phyloP scores from a whole-genome alignment of 176 grass and related monocot species.

The Musa troglodytarum region DNA sequence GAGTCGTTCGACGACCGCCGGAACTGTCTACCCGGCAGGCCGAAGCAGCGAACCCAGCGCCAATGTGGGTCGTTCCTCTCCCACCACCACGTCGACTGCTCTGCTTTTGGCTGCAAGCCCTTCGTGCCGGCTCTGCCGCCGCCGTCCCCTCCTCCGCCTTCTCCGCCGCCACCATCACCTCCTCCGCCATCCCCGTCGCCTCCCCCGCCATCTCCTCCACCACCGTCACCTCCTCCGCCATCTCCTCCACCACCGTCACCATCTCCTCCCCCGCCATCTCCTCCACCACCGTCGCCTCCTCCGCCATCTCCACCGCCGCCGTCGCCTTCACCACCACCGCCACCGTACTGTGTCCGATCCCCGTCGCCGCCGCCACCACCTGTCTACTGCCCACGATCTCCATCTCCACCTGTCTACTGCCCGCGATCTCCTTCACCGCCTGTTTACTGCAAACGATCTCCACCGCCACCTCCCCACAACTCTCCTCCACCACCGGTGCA shows the following conservation, averaged over 20 bases:
- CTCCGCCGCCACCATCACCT: no score
- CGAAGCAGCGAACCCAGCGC: background rate
- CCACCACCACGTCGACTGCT: background rate
- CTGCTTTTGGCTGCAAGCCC: background rate
- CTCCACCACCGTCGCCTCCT: background rate
- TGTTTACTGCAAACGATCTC: background rate
- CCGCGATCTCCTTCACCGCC: background rate
- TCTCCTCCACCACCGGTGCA: background rate
- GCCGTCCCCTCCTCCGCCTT: background rate
- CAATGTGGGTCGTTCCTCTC: background rate
- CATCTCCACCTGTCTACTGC: background rate
- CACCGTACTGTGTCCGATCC: background rate
- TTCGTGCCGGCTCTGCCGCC: background rate
- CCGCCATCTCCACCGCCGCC: background rate
- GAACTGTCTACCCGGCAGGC: background rate
- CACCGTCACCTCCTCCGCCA: no score
- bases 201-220: no score
- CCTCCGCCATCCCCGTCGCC: no score
- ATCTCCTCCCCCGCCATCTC: background rate
- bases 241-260: background rate
- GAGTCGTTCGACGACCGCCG: background rate
- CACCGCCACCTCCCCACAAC: background rate
- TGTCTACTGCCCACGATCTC: background rate
- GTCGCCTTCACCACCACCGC: background rate
- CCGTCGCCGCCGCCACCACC: background rate